These are phyloP conservation scores for Verbena officinalis DNA, from an alignment of 257 asterid genomes.

Conservation along the genomic window DNA sequence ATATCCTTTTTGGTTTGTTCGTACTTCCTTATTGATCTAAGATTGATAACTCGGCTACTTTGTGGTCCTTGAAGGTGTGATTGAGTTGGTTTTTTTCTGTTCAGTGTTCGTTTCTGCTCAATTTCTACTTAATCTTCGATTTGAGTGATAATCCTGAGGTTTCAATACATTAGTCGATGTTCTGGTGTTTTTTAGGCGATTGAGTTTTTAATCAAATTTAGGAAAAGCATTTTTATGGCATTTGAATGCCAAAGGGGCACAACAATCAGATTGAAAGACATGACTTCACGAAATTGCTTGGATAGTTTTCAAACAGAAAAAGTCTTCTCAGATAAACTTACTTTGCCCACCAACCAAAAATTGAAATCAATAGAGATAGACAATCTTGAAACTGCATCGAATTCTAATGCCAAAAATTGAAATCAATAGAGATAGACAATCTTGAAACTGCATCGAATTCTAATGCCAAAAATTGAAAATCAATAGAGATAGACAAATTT, in stretches of 20 bases:
- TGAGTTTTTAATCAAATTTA: conserved; percentile 11
- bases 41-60: conserved; percentile 27
- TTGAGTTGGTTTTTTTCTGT: conserved; percentile 41
- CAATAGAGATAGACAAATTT: no score
- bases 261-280: conserved; percentile 38
- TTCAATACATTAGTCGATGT: conserved; percentile 7
- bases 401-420: conserved; percentile 35
- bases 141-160: conserved; percentile 18
- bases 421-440: conserved; percentile 33
- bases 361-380: conserved; percentile 33
- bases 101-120: conserved; percentile 12
- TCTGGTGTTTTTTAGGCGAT: conserved; percentile 28
- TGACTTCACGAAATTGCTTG: conserved; percentile 37
- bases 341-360: conserved; percentile 23
- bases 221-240: conserved; percentile 68
- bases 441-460: conserved; percentile 29
- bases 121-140: conserved; percentile 14
- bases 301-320: conserved; percentile 34
- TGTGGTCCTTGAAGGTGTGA: conserved; percentile 45
- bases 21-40: conserved; percentile 21
- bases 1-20: not conserved
- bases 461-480: conserved; percentile 37
- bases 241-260: conserved; percentile 78
- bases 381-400: conserved; percentile 28
- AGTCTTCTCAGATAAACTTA: conserved; percentile 36